Base-by-base conservation (phyloP, 768 basidiomycete genomes). In the Gyrodon lividus region DNA sequence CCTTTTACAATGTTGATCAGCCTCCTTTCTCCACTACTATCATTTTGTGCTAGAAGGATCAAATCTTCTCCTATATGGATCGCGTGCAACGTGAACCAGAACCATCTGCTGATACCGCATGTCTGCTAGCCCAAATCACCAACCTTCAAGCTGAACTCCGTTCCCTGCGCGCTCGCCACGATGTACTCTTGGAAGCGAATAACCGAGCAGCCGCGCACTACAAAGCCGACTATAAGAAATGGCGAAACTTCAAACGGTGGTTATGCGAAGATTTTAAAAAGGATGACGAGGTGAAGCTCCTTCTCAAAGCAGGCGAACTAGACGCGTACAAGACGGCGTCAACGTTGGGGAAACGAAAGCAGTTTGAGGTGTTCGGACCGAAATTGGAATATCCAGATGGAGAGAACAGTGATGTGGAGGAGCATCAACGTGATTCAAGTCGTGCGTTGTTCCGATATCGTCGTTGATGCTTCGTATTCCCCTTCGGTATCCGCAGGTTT, bases 211-310 rank as follows among this genome's bases (percentile, higher is more conserved):
- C 73, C 10, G 70, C 64, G 19, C 75, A 74, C 17, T 81, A 81
- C 64, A 74, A 77, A 52, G 51, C 55, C 17, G 79, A 86, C 61
- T 82, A 76, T 65, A 75, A 75, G 62, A 77, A 73, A 51, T 86
- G 81, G 80, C 66, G 66, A 38, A 60, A 58, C 14, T 72, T 79
- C 57, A 75, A 75, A 45, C 54, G 64, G 24, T 81, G 74, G 76
- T 56, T 79, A 5, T 71, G 71, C 42, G 59, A 55, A 28, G 69
- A 77, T 34, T 58, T 71, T 13, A 64, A 60, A 16, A 52, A 64
- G n/a, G 63, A 68, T 30, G 59, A 59, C 3, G 60, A 70, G 10
- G 57, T 65, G 34, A 65, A 59, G 38, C 50, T 63, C 6, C 53
- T 50, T 16, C 48, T 74, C 22, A 66, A 65, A 8, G 53, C 50